Evolutionary conservation across 192 early-diverging fungal genomes (phyloP).

Genomic region (Backusella tarrabulga): DNA sequence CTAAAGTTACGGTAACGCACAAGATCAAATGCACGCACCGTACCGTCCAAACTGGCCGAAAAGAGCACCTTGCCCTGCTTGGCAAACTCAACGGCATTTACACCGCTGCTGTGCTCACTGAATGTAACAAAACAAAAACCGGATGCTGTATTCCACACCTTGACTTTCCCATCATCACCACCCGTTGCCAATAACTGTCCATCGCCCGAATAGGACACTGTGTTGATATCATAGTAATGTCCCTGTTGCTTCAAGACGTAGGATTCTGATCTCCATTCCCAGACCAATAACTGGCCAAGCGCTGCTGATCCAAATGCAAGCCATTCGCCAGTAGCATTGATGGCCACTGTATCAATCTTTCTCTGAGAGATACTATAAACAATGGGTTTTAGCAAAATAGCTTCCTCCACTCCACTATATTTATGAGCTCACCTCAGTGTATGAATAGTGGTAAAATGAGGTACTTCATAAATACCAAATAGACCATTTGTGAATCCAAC

Average conservation of each 20-base stretch:
- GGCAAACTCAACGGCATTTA: slow-evolving; percentile 86
- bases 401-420: no score
- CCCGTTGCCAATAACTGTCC: slow-evolving; percentile 95
- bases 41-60: slow-evolving; percentile 95
- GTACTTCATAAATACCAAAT: slow-evolving; percentile 99
- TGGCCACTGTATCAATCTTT: slow-evolving; percentile 83
- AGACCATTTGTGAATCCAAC: slow-evolving; percentile 92
- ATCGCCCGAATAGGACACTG: slow-evolving; percentile 85
- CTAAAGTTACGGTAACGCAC: slow-evolving; percentile 98
- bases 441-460: slow-evolving; percentile 92
- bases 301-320: slow-evolving; percentile 90
- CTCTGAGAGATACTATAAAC: slow-evolving; percentile 83
- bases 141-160: slow-evolving; percentile 94
- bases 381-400: no score
- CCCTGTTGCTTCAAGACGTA: slow-evolving; percentile 99
- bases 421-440: slow-evolving; percentile 70
- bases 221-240: slow-evolving; percentile 93
- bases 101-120: slow-evolving; percentile 81
- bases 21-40: slow-evolving; percentile 97
- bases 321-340: slow-evolving; percentile 96
- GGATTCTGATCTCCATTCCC: slow-evolving; percentile 99
- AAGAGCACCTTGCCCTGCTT: slow-evolving; percentile 92
- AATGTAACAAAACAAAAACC: slow-evolving; percentile 99
- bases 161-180: slow-evolving; percentile 96
- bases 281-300: slow-evolving; percentile 95